A percentile compares a stretch with the other conserved stretches of the same genome.
Conservation (phyloP, 768 basidiomycete genomes). For the Kwoniella europaea region DNA sequence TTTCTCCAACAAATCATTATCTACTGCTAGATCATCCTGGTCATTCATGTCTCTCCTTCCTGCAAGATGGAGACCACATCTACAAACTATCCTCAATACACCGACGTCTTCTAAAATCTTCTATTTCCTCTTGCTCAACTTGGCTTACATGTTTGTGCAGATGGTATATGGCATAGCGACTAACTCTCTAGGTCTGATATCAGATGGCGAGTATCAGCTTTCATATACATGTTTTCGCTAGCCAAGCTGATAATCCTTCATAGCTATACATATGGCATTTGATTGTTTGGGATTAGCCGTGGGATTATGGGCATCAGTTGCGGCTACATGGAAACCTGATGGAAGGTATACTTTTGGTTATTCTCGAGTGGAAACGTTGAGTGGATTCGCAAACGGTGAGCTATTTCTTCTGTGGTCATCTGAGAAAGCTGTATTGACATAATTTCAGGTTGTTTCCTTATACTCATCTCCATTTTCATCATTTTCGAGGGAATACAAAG, state of each 20-base stretch:
- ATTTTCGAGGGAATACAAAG: slow-evolving; percentile 97
- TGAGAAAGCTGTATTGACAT: not conserved
- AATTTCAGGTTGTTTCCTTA: slow-evolving; percentile 46
- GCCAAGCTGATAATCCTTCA: slow-evolving; percentile 9
- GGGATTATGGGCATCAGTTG: slow-evolving; percentile 92
- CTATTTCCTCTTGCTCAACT: slow-evolving; percentile 91
- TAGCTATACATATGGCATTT: slow-evolving; percentile 99
- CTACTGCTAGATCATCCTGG: slow-evolving; percentile 30
- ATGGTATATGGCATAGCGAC: slow-evolving; percentile 91
- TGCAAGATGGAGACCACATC: slow-evolving; percentile 62
- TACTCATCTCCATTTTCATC: slow-evolving; percentile 88
- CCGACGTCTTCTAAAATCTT: slow-evolving; percentile 93
- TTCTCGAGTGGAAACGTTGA: slow-evolving; percentile 93
- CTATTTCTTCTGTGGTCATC: too few relatives aligned
- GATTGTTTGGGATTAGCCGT: slow-evolving; percentile 97
- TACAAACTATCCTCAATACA: slow-evolving; percentile 89
- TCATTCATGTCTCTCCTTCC: slow-evolving; percentile 47
- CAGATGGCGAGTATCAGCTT: slow-evolving; percentile 72
- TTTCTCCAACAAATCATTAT: slow-evolving; percentile 9
- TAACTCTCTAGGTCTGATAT: slow-evolving; percentile 93
- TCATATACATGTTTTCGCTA: not conserved
- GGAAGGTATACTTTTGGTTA: slow-evolving; percentile 95
- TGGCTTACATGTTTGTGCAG: slow-evolving; percentile 95
- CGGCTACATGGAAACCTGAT: slow-evolving; percentile 97
- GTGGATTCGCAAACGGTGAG: slow-evolving; percentile 96